Conservation (phyloP, 2,329 filamentous ascomycete species). For the Pyricularia sp. region DNA sequence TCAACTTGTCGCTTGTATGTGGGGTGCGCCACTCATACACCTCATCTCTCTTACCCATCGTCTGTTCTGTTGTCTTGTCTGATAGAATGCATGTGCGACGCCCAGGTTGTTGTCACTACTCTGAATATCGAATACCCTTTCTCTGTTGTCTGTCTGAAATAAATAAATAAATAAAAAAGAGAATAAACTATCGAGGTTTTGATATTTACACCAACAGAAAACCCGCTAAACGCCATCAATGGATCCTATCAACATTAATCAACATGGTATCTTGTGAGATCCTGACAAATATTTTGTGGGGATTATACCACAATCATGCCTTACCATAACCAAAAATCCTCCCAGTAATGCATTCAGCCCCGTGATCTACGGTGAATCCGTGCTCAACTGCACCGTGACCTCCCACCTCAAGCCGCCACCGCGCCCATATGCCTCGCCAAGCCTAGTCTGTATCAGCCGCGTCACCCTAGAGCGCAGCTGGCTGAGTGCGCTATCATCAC, state of each 20-base stretch:
- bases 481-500: slow-evolving; percentile 56
- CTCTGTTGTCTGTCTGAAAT: neutral
- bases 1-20: neutral
- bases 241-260: neutral
- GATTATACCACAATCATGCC: neutral
- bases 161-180: neutral
- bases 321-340: neutral
- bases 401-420: slow-evolving; percentile 79
- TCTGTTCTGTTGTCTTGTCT: neutral
- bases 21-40: neutral
- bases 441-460: slow-evolving; percentile 67
- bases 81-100: neutral
- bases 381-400: slow-evolving; percentile 69
- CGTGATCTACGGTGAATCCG: slow-evolving; percentile 12
- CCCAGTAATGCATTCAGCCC: neutral
- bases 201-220: neutral
- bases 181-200: neutral
- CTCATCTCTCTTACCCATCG: neutral
- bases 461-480: slow-evolving; percentile 65
- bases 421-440: slow-evolving; percentile 78
- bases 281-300: neutral
- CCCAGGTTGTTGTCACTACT: neutral
- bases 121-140: neutral
- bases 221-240: neutral
- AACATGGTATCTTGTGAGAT: neutral